Base-by-base conservation (phyloP, 2,329 filamentous ascomycete genomes). In the Alternaria brassicae region DNA sequence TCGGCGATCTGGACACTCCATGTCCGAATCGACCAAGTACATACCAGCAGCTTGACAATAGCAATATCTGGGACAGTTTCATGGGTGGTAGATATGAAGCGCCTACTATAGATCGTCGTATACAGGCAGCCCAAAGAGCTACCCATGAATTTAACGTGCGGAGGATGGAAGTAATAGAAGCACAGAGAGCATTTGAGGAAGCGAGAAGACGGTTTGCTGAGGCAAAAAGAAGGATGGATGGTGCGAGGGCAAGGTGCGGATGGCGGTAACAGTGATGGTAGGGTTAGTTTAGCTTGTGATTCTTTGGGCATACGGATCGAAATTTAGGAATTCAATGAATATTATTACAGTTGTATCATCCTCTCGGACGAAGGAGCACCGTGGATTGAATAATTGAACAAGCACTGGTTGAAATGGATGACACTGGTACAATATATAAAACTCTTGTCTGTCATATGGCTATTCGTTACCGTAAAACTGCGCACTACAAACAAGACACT, bases 131-230 rank as follows among this genome's bases (percentile, higher is more conserved):
- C n/a, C 56, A 58, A 2, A 50, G 30, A 1, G 56, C 61, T 6
- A 60, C 51, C 8, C 61, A 60, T 7, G 53, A 64, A 21, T 59
- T 60, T 27, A 60, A 64, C 8, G 5, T 60, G 1, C 37, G 53
- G 19, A 34, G 56, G 5, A 12, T 59, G 39, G 42, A 64, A 15
- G n/a, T 60, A 9, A 48, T 45, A n/a, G 15, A 40, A 6, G 48
- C 48, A 17, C 47, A 52, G 25, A 52, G 52, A 5, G 49, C 34
- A 19, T 49, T 50, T 39, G 52, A 54, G 6, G 42, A 40, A 5
- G 56, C 58, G n/a, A 37, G 25, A 21, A 44, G 47, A 34, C 39
- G 41, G 10, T 57, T 39, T 44, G 44, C 28, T 12, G 63, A 60
- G 21, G 61, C 58, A 21, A 50, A 37, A 17, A 9, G 32, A 42